These are phyloP conservation scores for Vanrija pseudolonga DNA, from an alignment of 1,284 basidiomycete species.

Conservation along the genomic window DNA sequence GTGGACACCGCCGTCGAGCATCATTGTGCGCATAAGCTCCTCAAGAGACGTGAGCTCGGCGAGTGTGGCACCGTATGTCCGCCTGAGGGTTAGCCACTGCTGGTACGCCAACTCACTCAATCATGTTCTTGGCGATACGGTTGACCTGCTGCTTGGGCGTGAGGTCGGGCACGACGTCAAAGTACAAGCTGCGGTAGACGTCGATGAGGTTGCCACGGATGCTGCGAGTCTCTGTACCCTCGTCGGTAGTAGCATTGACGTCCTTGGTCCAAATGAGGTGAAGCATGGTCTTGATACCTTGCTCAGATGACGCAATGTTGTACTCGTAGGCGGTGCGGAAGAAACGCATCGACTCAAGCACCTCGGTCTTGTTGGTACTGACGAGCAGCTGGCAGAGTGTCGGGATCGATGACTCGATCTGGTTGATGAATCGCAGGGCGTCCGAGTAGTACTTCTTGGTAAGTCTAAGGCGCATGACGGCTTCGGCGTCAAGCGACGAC, in stretches of 20 bases:
- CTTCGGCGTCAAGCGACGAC: constrained; percentile 59
- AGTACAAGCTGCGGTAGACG: constrained; percentile 84
- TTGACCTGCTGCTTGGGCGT: constrained; percentile 81
- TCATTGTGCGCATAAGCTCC: constrained; percentile 93
- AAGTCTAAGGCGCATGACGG: constrained; percentile 68
- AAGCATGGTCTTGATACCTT: constrained; percentile 86
- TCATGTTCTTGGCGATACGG: constrained; percentile 97
- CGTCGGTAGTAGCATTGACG: constrained; percentile 67
- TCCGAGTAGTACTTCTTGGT: constrained; percentile 85
- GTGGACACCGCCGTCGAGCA: constrained; percentile 71
- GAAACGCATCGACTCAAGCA: constrained; percentile 92
- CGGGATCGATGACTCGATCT: constrained; percentile 74
- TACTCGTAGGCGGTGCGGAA: constrained; percentile 84
- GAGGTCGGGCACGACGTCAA: constrained; percentile 66
- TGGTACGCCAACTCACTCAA: constrained; percentile 63
- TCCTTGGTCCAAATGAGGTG: constrained; percentile 98
- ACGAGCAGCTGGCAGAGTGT: constrained; percentile 74
- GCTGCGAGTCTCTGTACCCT: constrained; percentile 80
- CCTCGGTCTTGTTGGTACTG: constrained; percentile 88
- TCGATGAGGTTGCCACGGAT: constrained; percentile 83
- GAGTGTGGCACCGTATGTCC: constrained; percentile 84
- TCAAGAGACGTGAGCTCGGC: constrained; percentile 95
- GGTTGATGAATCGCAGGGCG: constrained; percentile 78
- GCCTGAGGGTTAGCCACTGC: constrained; percentile 51
- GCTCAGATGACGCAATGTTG: constrained; percentile 70